Evolutionary conservation across 768 basidiomycete species (phyloP), one percentile per base, ranked within the genome.

Genomic region (Tephrocybe sp.): DNA sequence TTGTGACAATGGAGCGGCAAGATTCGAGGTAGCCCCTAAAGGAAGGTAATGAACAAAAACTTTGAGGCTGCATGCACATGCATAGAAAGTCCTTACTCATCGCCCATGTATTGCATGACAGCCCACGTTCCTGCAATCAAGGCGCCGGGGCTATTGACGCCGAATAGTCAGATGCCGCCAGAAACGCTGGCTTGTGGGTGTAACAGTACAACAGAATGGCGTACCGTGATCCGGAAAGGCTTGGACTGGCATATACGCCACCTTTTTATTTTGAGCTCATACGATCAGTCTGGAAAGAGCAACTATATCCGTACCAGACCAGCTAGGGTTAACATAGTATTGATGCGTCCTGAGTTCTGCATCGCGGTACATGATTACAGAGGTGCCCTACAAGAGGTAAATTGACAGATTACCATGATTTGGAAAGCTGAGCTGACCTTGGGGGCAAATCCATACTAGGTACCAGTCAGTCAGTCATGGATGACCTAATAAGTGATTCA

Each of bases 71-170:
- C 5, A 17, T 31, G 26, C 35, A 30, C 39, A 16, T 35, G 10
- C 48, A 34, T 16, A 19, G 12, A 2, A 20, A 14, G 8, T n/a
- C 75, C 86, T 45, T 62, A 93, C 91, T 87, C 77, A 53, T 85
- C 76, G 23, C 96, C 96, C 73, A 98, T 87, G 65, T 91, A 83
- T 55, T 96, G 89, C 84, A 99, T 87, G 2, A 93, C 92, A 6
- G 96, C 96, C 93, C 94, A 99, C 23, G 93, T 85, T 40, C 91
- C 96, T 20, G 96, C 96, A 53, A 99, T 87, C 54, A 98, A 72
- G 0, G 94, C 85, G 5, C 96, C 97, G 0, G 95, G 91, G 34
- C 95, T 92, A 36, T 33, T 46, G 30, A 16, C 40, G 10, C 33
- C 50, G 5, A 42, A 50, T 36, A 34, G 16, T 39, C 41, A 19